Conservation (phyloP, 2,329 filamentous ascomycete genomes). For the Colletotrichum sansevieriae region DNA sequence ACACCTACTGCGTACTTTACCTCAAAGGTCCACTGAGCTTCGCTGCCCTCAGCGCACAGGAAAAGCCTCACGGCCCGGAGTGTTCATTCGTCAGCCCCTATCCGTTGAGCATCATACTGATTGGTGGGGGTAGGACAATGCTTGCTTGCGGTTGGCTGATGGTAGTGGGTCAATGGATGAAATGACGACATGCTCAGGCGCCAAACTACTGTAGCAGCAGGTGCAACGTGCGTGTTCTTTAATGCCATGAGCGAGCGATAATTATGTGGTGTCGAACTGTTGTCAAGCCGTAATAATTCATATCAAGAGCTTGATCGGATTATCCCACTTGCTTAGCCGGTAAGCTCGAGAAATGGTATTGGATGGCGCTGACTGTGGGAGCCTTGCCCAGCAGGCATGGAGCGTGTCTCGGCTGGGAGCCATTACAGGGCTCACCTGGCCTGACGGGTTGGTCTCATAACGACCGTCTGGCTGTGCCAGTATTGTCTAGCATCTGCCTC, state of each 20-base stretch:
- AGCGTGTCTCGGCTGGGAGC: slow-evolving; percentile 4
- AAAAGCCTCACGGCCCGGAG: neutral
- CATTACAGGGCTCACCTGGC: slow-evolving; percentile 10
- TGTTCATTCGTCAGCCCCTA: slow-evolving; percentile 10
- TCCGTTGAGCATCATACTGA: neutral
- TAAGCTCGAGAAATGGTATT: neutral
- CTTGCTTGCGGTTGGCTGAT: neutral
- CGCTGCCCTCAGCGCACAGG: slow-evolving; percentile 16
- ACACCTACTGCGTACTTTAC: no score
- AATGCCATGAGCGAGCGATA: slow-evolving; percentile 1
- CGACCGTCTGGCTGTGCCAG: neutral
- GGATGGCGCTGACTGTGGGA: neutral
- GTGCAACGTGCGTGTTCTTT: neutral
- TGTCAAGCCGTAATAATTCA: neutral
- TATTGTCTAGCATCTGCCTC: no score
- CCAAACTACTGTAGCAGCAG: slow-evolving; percentile 23
- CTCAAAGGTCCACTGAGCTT: slow-evolving; percentile 5
- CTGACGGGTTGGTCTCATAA: neutral
- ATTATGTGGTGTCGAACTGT: neutral
- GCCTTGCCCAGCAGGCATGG: slow-evolving; percentile 6
- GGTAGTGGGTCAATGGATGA: neutral
- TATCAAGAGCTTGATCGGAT: neutral
- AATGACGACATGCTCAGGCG: slow-evolving; percentile 31
- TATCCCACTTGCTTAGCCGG: no score
- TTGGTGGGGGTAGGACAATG: slow-evolving; percentile 5